These are phyloP conservation scores for Aureobasidium uvarum DNA, from an alignment of 2,329 filamentous ascomycete species.

Conservation along the genomic window DNA sequence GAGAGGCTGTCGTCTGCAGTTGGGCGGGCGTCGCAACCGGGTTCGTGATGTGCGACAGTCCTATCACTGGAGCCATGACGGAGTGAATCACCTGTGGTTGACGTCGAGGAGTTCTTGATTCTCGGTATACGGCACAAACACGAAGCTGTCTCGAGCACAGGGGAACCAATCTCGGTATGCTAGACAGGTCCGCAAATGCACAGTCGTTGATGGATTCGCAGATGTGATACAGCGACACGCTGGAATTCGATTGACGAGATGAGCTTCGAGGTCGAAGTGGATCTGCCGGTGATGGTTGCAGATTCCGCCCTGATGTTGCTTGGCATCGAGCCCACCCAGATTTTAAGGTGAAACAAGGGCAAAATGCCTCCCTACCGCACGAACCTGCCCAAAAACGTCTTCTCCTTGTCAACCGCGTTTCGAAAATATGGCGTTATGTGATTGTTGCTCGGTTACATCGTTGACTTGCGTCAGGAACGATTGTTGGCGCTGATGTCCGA, in stretches of 20 bases:
- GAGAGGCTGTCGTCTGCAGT: slow-evolving; percentile 58
- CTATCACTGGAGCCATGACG: slow-evolving; percentile 34
- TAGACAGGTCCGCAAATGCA: slow-evolving; percentile 3
- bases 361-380: slow-evolving; percentile 2
- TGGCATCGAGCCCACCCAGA: slow-evolving; percentile 10
- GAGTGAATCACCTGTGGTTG: neutral
- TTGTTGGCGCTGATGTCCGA: neutral
- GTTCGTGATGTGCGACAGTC: slow-evolving; percentile 58
- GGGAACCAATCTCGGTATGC: neutral
- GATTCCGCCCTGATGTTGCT: slow-evolving; percentile 7
- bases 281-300: slow-evolving; percentile 15
- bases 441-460: slow-evolving; percentile 14
- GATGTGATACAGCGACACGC: neutral
- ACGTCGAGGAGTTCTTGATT: neutral
- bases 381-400: slow-evolving; percentile 12
- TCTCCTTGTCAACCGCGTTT: slow-evolving; percentile 4
- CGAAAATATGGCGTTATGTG: slow-evolving; percentile 20
- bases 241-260: slow-evolving; percentile 13
- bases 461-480: neutral
- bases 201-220: slow-evolving; percentile 14
- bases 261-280: slow-evolving; percentile 17
- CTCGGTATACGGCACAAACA: neutral
- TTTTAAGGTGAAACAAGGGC: slow-evolving; percentile 14
- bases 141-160: neutral
- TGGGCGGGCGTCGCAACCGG: slow-evolving; percentile 71